phyloP scores from a whole-genome alignment of 495 filamentous ascomycete genomes.

The Aspergillus taichungensis region DNA sequence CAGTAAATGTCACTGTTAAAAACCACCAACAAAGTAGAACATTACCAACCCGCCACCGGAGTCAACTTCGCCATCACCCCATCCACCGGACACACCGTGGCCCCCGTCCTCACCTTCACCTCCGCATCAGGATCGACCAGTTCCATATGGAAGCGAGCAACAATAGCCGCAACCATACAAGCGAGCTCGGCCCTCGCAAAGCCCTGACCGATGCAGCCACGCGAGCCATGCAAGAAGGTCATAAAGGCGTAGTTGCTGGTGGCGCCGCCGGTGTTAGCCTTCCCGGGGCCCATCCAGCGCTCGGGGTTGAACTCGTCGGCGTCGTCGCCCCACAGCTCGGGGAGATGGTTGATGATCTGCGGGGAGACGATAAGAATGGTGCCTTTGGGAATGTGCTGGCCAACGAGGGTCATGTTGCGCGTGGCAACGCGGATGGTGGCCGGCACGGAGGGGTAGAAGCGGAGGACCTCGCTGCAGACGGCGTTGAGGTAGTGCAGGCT shows the following conservation, averaged over 20 bases:
- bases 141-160: slow-evolving; percentile 62
- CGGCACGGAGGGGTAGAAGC: slow-evolving; percentile 50
- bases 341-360: slow-evolving; percentile 59
- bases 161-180: slow-evolving; percentile 64
- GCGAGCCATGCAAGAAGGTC: slow-evolving; percentile 76
- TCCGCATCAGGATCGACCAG: slow-evolving; percentile 50
- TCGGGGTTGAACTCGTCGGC: slow-evolving; percentile 75
- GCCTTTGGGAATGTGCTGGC: slow-evolving; percentile 45
- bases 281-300: slow-evolving; percentile 55
- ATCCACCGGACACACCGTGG: slow-evolving; percentile 55
- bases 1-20: background rate
- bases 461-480: slow-evolving; percentile 51
- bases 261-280: slow-evolving; percentile 45
- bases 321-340: slow-evolving; percentile 73
- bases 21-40: background rate
- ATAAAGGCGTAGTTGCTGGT: slow-evolving; percentile 63
- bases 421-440: slow-evolving; percentile 55
- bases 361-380: slow-evolving; percentile 44
- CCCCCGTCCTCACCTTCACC: slow-evolving; percentile 46
- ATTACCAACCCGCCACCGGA: slow-evolving; percentile 58
- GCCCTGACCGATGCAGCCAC: slow-evolving; percentile 69
- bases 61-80: slow-evolving; percentile 55
- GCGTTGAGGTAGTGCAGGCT: slow-evolving; percentile 51
- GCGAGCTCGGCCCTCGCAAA: slow-evolving; percentile 85
- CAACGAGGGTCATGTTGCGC: slow-evolving; percentile 53